These are phyloP conservation scores for Evansstolkia leycettana DNA, from an alignment of 495 filamentous ascomycete species.

Conservation along the genomic window DNA sequence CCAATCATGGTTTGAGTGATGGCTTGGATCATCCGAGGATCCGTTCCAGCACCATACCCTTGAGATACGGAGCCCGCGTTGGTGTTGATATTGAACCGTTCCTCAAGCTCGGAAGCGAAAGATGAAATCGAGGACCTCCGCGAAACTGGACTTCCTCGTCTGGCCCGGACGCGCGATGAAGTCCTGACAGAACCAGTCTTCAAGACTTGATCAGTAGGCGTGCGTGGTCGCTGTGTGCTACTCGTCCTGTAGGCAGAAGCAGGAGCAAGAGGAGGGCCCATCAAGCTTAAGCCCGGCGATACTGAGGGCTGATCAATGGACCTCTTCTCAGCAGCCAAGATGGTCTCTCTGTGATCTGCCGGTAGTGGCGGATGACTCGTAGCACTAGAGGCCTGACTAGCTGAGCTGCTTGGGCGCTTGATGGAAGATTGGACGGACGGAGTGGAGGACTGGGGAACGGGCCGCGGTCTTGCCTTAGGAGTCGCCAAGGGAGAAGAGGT, in stretches of 20 bases:
- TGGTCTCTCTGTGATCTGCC: constrained; percentile 67
- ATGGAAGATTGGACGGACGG: constrained; percentile 18
- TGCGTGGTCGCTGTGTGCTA: constrained; percentile 48
- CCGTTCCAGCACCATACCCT: constrained; percentile 48
- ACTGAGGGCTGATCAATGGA: constrained; percentile 32
- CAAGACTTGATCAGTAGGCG: constrained; percentile 43
- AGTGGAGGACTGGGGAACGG: constrained; percentile 24
- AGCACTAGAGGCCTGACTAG: constrained; percentile 41
- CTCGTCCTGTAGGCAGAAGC: constrained; percentile 60
- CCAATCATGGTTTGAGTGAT: constrained; percentile 99
- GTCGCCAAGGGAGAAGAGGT: constrained; percentile 27
- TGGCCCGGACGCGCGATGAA: constrained; percentile 26
- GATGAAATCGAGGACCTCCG: constrained; percentile 85
- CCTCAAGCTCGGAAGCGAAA: constrained; percentile 86
- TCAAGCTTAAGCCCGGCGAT: constrained; percentile 34
- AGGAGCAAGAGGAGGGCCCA: constrained; percentile 79
- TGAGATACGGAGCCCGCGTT: constrained; percentile 45
- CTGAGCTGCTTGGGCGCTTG: constrained; percentile 55
- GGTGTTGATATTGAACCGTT: constrained; percentile 65
- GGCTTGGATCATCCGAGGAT: constrained; percentile 97
- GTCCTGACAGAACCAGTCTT: constrained; percentile 44
- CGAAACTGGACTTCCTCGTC: constrained; percentile 37
- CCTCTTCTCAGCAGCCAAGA: constrained; percentile 61
- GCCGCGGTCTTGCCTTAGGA: constrained; percentile 22
- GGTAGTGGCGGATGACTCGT: constrained; percentile 63